These are phyloP conservation scores for Candida oleophila DNA, from an alignment of 805 yeast genomes.

Conservation along the genomic window DNA sequence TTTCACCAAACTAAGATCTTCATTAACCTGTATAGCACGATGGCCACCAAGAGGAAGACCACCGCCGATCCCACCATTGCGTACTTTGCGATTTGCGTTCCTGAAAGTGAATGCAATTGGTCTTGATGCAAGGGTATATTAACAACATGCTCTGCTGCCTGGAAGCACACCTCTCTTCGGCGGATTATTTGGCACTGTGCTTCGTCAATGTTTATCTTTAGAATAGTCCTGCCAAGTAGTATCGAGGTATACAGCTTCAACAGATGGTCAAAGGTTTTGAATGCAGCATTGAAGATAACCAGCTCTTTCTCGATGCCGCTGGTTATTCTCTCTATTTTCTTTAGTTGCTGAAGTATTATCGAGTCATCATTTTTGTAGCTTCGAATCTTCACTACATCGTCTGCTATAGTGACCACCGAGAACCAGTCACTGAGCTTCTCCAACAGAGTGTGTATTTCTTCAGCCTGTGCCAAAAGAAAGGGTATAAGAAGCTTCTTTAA, in stretches of 20 bases:
- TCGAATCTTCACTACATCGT: conserved; percentile 19
- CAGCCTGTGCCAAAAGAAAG: conserved; percentile 31
- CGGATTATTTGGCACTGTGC: conserved; percentile 32
- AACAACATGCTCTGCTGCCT: conserved; percentile 43
- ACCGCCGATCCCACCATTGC: conserved; percentile 21
- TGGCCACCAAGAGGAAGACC: conserved; percentile 20
- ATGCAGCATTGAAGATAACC: conserved; percentile 25
- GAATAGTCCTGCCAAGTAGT: conserved; percentile 39
- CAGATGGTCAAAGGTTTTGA: conserved; percentile 31
- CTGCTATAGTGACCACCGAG: conserved; percentile 30
- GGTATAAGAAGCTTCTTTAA: conserved; percentile 38
- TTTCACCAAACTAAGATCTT: conserved; percentile 14
- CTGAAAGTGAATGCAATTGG: conserved; percentile 19
- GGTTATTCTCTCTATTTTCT: conserved; percentile 37
- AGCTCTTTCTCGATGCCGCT: conserved; percentile 36
- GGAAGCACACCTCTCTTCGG: conserved; percentile 38
- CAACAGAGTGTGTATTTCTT: conserved; percentile 23
- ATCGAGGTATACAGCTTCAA: conserved; percentile 36
- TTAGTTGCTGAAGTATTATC: conserved; percentile 25
- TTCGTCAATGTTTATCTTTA: conserved; percentile 29
- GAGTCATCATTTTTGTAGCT: conserved; percentile 11
- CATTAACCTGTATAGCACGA: conserved; percentile 29
- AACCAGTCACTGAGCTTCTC: conserved; percentile 25
- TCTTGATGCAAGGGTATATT: conserved; percentile 41
- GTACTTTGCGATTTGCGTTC: conserved; percentile 23